Evolutionary conservation across 768 basidiomycete species (phyloP), one percentile per base, ranked within the genome.

Genomic region (Amanita molliuscula): DNA sequence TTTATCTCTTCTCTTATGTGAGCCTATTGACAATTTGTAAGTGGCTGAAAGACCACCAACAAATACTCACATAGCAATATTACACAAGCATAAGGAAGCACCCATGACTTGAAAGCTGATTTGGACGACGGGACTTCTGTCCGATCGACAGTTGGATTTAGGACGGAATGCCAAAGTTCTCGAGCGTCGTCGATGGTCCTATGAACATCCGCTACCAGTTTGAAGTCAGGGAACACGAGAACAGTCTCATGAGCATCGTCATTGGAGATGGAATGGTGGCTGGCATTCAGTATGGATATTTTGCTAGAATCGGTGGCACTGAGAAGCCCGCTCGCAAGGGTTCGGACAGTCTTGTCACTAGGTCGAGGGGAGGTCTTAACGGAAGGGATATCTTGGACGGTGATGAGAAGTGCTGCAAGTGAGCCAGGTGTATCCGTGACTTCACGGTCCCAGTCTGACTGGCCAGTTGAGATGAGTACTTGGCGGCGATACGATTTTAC

Each of bases 201-300:
- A 20, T 77, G 76, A 11, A 97, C 81, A 46, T 84, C 82, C 2
- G 79, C 74, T 25, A 94, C 76, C 41, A 92, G 73, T 56, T 82
- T 91, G 71, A 83, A 98, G 65, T 99, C 95, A 5, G 95, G 95
- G 58, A 99, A 80, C 1, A 97, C 77, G 37, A 99, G 73, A 15
- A 94, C 87, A 0, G 87, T 86, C 56, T 94, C 84, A 46, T 72
- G 69, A 44, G 77, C 71, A 31, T 74, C 62, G 50, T 81, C 73
- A 47, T 81, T 75, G n/a, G 78, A 81, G 44, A 91, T 66, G 6
- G 86, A 80, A 50, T 71, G 72, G 58, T 91, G 85, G 59, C 85
- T 92, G 21, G 88, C 90, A 58, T 95, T 95, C 40, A 92, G 71
- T 31, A 95, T 78, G 2, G 86, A 79, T 38, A 88, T 70, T 36